These are phyloP conservation scores for Lactarius psammicola DNA, from an alignment of 768 basidiomycete species.

Conservation along the genomic window DNA sequence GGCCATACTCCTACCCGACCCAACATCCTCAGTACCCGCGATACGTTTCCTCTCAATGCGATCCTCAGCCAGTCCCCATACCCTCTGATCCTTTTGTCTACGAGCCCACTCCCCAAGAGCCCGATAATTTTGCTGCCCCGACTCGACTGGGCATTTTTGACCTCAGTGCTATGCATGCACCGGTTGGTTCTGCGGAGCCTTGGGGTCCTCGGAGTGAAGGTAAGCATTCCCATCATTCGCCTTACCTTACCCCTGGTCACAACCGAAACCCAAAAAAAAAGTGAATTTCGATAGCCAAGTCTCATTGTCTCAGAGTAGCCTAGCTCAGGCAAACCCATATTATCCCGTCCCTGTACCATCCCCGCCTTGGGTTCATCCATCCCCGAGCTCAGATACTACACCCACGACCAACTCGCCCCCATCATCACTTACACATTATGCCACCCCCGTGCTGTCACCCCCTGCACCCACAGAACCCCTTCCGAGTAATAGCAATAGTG, in stretches of 20 bases:
- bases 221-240: not conserved
- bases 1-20: constrained; percentile 18
- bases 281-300: constrained; percentile 2
- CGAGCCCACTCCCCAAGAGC: not conserved
- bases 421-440: constrained; percentile 3
- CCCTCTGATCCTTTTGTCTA: constrained; percentile 4
- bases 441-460: not conserved
- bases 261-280: not conserved
- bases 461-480: constrained; percentile 2
- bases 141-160: constrained; percentile 22
- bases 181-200: constrained; percentile 3
- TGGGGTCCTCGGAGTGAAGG: constrained; percentile 18
- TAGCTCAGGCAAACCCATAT: constrained; percentile 11
- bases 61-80: not conserved
- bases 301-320: constrained; percentile 12
- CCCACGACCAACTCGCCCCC: constrained; percentile 19
- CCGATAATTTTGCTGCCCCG: not conserved
- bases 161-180: constrained; percentile 15
- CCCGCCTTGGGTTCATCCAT: constrained; percentile 21
- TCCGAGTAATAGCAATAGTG: not conserved
- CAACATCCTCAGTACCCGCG: constrained; percentile 1
- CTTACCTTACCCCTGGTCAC: not conserved
- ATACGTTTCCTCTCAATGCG: constrained; percentile 21
- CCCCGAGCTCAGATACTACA: constrained; percentile 17
- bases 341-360: constrained; percentile 14